These are phyloP conservation scores for Whalleya microplaca DNA, from an alignment of 2,329 filamentous ascomycete species.

Conservation along the genomic window DNA sequence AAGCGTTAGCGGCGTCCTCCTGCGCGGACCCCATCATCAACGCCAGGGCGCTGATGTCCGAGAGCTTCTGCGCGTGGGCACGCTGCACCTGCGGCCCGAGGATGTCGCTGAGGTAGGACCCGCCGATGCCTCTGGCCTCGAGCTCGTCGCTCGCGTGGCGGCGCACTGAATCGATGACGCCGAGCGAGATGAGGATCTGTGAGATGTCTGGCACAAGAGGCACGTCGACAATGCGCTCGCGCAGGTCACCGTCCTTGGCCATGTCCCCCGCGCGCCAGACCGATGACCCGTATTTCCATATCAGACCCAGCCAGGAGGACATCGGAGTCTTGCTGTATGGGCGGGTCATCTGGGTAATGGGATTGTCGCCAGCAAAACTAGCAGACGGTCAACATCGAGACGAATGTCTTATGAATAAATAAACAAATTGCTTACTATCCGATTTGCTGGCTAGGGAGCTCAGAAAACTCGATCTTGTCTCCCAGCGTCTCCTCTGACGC, in stretches of 20 bases:
- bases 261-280: constrained; percentile 22
- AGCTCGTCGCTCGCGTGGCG: constrained; percentile 15
- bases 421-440: constrained; percentile 26
- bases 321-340: constrained; percentile 27
- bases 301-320: constrained; percentile 19
- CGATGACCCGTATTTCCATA: constrained; percentile 28
- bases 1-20: constrained; percentile 25
- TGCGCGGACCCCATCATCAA: constrained; percentile 23
- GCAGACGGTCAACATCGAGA: constrained; percentile 4
- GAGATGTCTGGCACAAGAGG: constrained; percentile 12
- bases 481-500: constrained; percentile 24
- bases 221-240: constrained; percentile 12
- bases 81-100: constrained; percentile 28
- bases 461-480: constrained; percentile 23
- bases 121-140: constrained; percentile 21
- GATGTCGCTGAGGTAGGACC: constrained; percentile 23
- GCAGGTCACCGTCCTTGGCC: constrained; percentile 14
- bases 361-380: constrained; percentile 19
- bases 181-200: constrained; percentile 20
- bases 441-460: constrained; percentile 22
- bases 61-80: constrained; percentile 16
- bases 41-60: constrained; percentile 21
- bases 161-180: constrained; percentile 8
- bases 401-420: not conserved
- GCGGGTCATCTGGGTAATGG: constrained; percentile 16